Conservation (phyloP, 2,329 filamentous ascomycete genomes). For the Teratosphaeria zuluensis region DNA sequence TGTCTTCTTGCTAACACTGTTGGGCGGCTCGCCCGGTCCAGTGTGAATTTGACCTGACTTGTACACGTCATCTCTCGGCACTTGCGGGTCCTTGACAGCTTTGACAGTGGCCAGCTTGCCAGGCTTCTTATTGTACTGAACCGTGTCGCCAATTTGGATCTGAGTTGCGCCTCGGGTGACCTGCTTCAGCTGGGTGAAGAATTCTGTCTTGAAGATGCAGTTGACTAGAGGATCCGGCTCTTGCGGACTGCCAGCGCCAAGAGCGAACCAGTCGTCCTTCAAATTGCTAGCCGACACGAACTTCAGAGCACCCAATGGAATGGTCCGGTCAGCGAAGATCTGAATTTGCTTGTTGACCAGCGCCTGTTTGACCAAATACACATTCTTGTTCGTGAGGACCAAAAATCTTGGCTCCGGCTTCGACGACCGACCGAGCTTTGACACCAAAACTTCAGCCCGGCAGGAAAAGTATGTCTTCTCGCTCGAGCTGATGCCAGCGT, state of each 20-base stretch:
- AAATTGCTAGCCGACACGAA: conserved; percentile 70
- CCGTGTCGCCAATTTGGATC: conserved; percentile 70
- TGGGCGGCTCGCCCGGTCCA: conserved; percentile 70
- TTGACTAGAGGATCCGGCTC: conserved; percentile 89
- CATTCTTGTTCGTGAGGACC: conserved; percentile 68
- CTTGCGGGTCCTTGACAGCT: conserved; percentile 74
- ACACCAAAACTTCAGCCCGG: conserved; percentile 78
- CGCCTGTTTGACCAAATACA: conserved; percentile 81
- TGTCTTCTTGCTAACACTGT: conserved; percentile 71
- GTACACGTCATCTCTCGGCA: conserved; percentile 67
- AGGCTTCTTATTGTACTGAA: conserved; percentile 97
- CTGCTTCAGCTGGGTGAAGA: conserved; percentile 83
- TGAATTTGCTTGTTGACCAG: conserved; percentile 72
- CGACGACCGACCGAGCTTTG: conserved; percentile 92
- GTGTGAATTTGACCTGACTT: conserved; percentile 92
- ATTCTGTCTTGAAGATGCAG: conserved; percentile 92
- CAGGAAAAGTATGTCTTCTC: conserved; percentile 83
- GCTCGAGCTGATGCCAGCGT: conserved; percentile 55
- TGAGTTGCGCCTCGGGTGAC: conserved; percentile 71
- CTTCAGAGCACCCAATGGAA: conserved; percentile 81
- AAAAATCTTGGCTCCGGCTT: conserved; percentile 81
- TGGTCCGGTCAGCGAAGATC: conserved; percentile 70
- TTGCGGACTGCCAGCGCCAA: conserved; percentile 80
- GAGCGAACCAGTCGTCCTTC: conserved; percentile 93
- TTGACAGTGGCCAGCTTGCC: conserved; percentile 85